A percentile compares a stretch with the other conserved stretches of the same genome.
Conservation (phyloP, 208 protist species). For the Lotmaria passim region DNA sequence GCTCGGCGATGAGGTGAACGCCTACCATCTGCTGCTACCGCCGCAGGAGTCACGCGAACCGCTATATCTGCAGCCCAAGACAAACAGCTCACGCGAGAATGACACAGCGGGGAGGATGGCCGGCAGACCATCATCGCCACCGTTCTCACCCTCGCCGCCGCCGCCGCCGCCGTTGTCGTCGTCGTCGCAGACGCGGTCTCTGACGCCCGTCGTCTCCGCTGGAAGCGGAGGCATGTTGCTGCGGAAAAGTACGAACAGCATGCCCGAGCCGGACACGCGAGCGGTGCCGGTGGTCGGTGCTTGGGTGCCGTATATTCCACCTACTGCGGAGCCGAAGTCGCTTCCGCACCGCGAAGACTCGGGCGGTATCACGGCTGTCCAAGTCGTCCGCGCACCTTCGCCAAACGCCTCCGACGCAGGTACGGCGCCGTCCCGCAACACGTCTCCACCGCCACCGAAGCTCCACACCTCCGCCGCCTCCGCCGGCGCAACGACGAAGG, state of each 20-base stretch:
- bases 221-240: not conserved
- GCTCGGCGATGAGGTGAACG: not conserved
- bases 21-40: not conserved
- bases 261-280: not conserved
- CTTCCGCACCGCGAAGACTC: not conserved
- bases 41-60: no score
- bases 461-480: not conserved
- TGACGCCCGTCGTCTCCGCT: not conserved
- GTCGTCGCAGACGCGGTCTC: not conserved
- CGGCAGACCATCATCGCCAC: no score
- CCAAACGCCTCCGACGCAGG: not conserved
- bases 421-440: no score
- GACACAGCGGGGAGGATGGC: not conserved
- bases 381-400: not conserved
- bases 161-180: no score
- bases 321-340: not conserved
- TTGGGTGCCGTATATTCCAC: slow-evolving; percentile 16
- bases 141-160: no score
- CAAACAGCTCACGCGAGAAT: not conserved
- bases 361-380: not conserved
- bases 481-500: not conserved
- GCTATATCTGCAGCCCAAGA: no score
- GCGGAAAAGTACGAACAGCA: slow-evolving; percentile 4
- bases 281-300: not conserved
- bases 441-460: not conserved